Evolutionary conservation across 2,329 filamentous ascomycete species (phyloP).

Genomic region (Colletotrichum melonis): DNA sequence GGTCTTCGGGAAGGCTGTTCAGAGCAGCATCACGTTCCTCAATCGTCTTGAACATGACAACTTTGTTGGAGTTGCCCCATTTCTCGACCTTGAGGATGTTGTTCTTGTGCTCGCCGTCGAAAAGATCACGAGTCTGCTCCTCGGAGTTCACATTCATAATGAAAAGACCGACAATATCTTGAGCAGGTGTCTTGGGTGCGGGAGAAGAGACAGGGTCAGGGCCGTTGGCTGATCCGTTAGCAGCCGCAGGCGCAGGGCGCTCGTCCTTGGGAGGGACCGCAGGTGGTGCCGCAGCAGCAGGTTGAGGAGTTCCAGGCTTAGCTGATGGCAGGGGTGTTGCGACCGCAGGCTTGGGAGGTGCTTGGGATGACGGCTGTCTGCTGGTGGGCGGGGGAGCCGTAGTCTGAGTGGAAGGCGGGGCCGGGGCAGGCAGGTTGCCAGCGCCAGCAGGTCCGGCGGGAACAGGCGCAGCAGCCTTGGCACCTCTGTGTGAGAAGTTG

Average conservation of each 20-base stretch:
- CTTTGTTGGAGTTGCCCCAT: slow-evolving; percentile 82
- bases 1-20: slow-evolving; percentile 77
- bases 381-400: slow-evolving; percentile 46
- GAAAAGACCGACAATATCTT: slow-evolving; percentile 86
- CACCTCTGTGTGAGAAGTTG: slow-evolving; percentile 96
- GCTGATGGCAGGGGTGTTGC: slow-evolving; percentile 48
- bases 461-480: slow-evolving; percentile 70
- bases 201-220: slow-evolving; percentile 67
- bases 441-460: slow-evolving; percentile 49
- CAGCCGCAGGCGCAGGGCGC: slow-evolving; percentile 51
- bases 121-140: slow-evolving; percentile 84
- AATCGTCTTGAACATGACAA: slow-evolving; percentile 83
- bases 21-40: slow-evolving; percentile 87
- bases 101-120: slow-evolving; percentile 82
- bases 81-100: slow-evolving; percentile 87
- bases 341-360: slow-evolving; percentile 55
- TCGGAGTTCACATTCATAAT: slow-evolving; percentile 87
- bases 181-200: slow-evolving; percentile 67
- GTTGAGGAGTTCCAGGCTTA: slow-evolving; percentile 61
- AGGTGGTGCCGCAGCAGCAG: slow-evolving; percentile 55
- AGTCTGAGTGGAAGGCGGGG: slow-evolving; percentile 50
- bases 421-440: slow-evolving; percentile 47
- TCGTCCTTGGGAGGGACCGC: slow-evolving; percentile 71
- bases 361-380: slow-evolving; percentile 49
- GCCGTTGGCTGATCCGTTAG: slow-evolving; percentile 66